Base-by-base conservation (phyloP, 2,329 filamentous ascomycete species). In the Penicillium sp. region DNA sequence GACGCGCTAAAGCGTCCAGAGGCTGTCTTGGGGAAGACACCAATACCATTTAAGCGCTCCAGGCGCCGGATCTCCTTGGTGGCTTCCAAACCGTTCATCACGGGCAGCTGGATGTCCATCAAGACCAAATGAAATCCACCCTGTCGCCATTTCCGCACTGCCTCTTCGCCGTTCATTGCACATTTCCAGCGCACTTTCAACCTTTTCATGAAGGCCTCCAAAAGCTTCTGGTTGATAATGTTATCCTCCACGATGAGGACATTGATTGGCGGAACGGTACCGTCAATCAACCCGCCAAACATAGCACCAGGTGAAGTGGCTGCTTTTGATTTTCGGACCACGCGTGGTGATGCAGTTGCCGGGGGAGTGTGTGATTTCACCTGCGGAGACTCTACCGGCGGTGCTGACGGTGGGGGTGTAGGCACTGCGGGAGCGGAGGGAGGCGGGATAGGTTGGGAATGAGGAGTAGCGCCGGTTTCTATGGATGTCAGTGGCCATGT, bases 181-280 rank as follows among this genome's bases (percentile, higher is more conserved):
- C 88, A 94, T 69, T 93, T 86, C 89, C 91, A 97, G 31, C 93
- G 82, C 6, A 98, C 93, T 64, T 95, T 96, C 43, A 98, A 77
- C 43, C 89, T 79, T 72, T 96, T 95, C 77, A 97, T 91, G 64
- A 98, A 95, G 1, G 90, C 89, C 65, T 96, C 91, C 32, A 98
- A 75, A 9, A 98, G 82, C 63, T 88, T 87, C 58, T 97, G 75
- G 65, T 97, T 98, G 77, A 98, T 97, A 56, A 93, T 89, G 69
- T 98, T 98, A 72, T 98, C 93, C 73, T 98, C 93, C 13, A 98
- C 93, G 53, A 98, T 95, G 38, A 98, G 77, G 7, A 97, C 90
- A 60, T 95, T 97, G 72, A 98, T 97, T 1, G 93, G 91, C 7
- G 93, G 93, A 0, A 97, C 88, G 1, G 83, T 83, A 47, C 84